A percentile compares a stretch with the other conserved stretches of the same genome.
phyloP scores from a whole-genome alignment of 352 stramenopile species.

The Phytopythium montanum region DNA sequence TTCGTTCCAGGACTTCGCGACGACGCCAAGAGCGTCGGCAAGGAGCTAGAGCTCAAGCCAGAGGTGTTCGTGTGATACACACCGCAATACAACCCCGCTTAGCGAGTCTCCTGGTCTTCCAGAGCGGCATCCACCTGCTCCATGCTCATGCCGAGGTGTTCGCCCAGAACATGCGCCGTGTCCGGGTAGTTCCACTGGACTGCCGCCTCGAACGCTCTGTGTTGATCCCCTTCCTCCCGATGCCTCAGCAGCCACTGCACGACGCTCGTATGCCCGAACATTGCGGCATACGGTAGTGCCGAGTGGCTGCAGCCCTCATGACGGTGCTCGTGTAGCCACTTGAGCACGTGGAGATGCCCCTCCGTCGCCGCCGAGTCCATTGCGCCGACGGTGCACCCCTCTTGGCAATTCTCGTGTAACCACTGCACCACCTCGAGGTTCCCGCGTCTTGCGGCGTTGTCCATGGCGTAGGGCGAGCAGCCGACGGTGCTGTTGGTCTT shows the following conservation, averaged over 20 bases:
- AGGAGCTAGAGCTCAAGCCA: not conserved
- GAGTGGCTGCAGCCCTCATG: slow-evolving; percentile 24
- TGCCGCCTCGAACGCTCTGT: slow-evolving; percentile 21
- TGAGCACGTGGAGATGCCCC: slow-evolving; percentile 25
- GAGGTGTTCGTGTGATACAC: not conserved
- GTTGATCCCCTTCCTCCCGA: slow-evolving; percentile 13
- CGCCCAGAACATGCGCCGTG: slow-evolving; percentile 19
- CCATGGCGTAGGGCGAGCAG: slow-evolving; percentile 34
- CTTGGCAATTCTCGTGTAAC: slow-evolving; percentile 20
- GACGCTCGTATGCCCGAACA: slow-evolving; percentile 19
- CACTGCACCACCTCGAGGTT: slow-evolving; percentile 30
- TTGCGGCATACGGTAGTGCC: slow-evolving; percentile 24
- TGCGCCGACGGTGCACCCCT: slow-evolving; percentile 25
- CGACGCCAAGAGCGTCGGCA: not conserved
- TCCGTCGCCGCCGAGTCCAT: slow-evolving; percentile 31
- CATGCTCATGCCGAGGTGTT: not conserved
- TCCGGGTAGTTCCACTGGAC: slow-evolving; percentile 26
- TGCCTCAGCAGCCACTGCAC: slow-evolving; percentile 23
- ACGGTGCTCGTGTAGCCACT: slow-evolving; percentile 26
- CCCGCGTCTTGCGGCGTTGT: slow-evolving; percentile 26
- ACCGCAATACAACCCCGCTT: not conserved
- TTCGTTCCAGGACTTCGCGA: slow-evolving; percentile 16
- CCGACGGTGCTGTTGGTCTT: slow-evolving; percentile 27
- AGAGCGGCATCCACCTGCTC: not conserved
- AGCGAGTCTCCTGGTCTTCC: not conserved